Percentiles rank a stretch among this genome's conserved stretches.
Conservation (phyloP, 768 basidiomycete genomes). For the Naematelia aurantialba region DNA sequence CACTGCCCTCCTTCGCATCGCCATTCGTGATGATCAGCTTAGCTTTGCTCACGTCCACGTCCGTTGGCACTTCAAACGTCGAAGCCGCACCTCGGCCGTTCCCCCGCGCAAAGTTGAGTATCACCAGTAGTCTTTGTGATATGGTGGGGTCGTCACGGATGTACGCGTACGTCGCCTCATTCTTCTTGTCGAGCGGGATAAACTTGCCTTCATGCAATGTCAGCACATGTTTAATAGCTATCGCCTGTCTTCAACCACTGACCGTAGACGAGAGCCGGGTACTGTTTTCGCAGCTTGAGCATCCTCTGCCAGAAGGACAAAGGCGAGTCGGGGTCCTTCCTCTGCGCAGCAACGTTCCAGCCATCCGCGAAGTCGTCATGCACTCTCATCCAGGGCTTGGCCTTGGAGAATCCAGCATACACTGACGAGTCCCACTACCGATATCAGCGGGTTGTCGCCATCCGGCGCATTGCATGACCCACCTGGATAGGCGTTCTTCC, state of each 20-base stretch:
- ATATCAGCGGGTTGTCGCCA: neutral
- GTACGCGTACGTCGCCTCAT: constrained; percentile 61
- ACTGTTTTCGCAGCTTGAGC: constrained; percentile 57
- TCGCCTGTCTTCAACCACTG: neutral
- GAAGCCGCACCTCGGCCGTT: constrained; percentile 13
- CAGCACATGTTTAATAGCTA: neutral
- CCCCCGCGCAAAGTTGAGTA: constrained; percentile 42
- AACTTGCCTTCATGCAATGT: constrained; percentile 57
- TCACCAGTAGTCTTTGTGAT: constrained; percentile 38
- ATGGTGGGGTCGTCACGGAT: constrained; percentile 31
- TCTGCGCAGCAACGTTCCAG: constrained; percentile 57
- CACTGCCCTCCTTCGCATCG: constrained; percentile 14
- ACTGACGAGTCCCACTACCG: constrained; percentile 57
- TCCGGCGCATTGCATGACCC: too few species aligned
- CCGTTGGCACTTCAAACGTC: constrained; percentile 16
- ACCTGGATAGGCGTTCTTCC: constrained; percentile 52
- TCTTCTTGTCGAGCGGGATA: constrained; percentile 53
- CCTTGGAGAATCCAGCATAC: constrained; percentile 63
- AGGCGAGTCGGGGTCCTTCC: constrained; percentile 57
- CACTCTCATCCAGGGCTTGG: constrained; percentile 68
- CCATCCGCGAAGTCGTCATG: constrained; percentile 60
- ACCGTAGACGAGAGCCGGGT: constrained; percentile 43
- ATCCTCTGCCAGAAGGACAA: constrained; percentile 62
- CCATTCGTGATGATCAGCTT: constrained; percentile 28
- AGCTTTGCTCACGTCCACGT: constrained; percentile 20